Evolutionary conservation across 768 basidiomycete species (phyloP), one percentile per base, ranked within the genome.

Genomic region (Dentipellis sp.): DNA sequence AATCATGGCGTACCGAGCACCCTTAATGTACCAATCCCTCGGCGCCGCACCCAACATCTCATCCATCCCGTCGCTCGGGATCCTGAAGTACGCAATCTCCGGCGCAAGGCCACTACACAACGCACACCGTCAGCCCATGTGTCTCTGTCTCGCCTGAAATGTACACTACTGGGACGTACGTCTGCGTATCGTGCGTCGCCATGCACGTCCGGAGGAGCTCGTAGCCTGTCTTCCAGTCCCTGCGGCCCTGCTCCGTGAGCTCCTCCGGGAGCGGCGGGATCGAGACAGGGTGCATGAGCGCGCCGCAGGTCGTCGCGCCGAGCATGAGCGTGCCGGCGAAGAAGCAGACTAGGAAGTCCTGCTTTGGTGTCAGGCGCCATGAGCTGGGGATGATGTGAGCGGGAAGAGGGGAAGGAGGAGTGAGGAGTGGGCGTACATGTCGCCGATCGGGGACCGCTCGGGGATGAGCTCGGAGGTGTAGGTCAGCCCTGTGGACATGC

Each of bases 281-380:
- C 10, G 86, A 86, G 6, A 87, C 81, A 3, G 69, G 72, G 10
- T 75, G 66, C 3, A 68, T 70, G 16, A 76, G 57, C 0, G 85
- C 77, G 10, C 86, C 86, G 2, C 82, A 72, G 1, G 75, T 79
- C 2, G 88, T 89, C 12, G 91, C 89, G 11, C 94, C 93, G 2
- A 98, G 80, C 77, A 98, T 83, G 55, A 98, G 80, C 0, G 90
- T 90, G 3, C 93, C 94, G 17, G 86, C 92, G 36, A 98, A 74
- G 81, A 97, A 98, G 71, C 94, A 97, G 3, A 90, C 93, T 36
- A 98, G 81, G 67, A 97, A 94, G 66, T 98, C 94, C 73, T 97
- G 94, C 67, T 97, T 95, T 10, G 89, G 89, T 10, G 77, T 76
- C 23, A 89, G 72, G 16, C 79, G 78, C 91, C 91, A 94, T 36